A percentile compares a stretch with the other conserved stretches of the same genome.
phyloP scores from a whole-genome alignment of 2,329 filamentous ascomycete genomes.

The Neurospora sp. region DNA sequence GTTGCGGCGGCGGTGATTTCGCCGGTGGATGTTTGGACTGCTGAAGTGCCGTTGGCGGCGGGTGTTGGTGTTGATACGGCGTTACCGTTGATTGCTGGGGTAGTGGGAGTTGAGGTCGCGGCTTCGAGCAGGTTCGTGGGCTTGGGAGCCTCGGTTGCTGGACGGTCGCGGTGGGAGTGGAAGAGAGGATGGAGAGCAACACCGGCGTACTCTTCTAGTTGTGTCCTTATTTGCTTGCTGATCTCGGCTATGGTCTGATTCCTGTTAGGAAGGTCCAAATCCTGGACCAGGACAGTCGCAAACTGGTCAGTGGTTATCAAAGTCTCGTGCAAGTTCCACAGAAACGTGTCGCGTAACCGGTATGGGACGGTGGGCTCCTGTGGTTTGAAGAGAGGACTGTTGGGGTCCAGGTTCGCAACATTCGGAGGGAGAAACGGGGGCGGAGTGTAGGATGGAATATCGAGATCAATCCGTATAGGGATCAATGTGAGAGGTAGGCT shows the following conservation, averaged over 20 bases:
- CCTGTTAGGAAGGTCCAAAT: conserved; percentile 79
- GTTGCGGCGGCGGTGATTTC: conserved; percentile 62
- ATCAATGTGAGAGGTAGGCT: conserved; percentile 82
- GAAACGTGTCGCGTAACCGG: conserved; percentile 85
- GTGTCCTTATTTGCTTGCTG: conserved; percentile 86
- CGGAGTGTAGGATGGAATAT: conserved; percentile 70
- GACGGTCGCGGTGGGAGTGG: conserved; percentile 43
- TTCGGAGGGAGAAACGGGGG: conserved; percentile 54
- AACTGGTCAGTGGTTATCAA: conserved; percentile 93
- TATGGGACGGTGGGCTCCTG: conserved; percentile 76
- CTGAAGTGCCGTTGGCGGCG: conserved; percentile 7
- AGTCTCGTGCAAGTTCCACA: conserved; percentile 96
- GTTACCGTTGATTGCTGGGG: conserved; percentile 42
- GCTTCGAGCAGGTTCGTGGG: conserved; percentile 12
- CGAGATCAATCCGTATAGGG: conserved; percentile 91
- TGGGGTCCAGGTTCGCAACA: conserved; percentile 57
- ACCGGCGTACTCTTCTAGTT: conserved; percentile 91
- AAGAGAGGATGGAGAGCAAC: conserved; percentile 91
- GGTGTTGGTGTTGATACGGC: conserved; percentile 30
- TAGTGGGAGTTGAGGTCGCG: conserved; percentile 9
- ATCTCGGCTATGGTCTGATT: conserved; percentile 64
- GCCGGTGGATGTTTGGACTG: conserved; percentile 13
- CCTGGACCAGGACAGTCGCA: conserved; percentile 79
- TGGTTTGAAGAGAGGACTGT: conserved; percentile 65
- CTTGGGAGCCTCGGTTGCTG: conserved; percentile 23